A percentile compares a stretch with the other conserved stretches of the same genome.
phyloP scores from a whole-genome alignment of 371 early-diverging fungal genomes.

The Chytridium lagenaria region DNA sequence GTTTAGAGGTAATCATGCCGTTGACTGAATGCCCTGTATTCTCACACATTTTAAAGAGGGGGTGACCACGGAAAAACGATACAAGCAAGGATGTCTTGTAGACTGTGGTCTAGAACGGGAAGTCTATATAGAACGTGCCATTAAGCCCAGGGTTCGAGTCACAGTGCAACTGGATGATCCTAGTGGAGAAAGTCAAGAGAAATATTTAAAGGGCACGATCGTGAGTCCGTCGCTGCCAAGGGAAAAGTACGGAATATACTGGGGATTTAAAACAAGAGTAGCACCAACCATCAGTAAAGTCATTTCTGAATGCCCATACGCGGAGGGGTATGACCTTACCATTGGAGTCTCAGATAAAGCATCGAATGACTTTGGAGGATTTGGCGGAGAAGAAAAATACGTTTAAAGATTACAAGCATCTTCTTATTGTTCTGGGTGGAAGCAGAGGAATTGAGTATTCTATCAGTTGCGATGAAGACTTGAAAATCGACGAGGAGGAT shows the following conservation, averaged over 20 bases:
- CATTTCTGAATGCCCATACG: slow-evolving; percentile 65
- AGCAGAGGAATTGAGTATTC: slow-evolving; percentile 71
- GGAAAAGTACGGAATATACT: slow-evolving; percentile 71
- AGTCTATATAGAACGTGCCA: slow-evolving; percentile 53
- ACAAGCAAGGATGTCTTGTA: slow-evolving; percentile 58
- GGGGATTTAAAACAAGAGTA: slow-evolving; percentile 76
- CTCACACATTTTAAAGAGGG: slow-evolving; percentile 42
- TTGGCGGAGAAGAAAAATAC: slow-evolving; percentile 31
- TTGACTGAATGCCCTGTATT: slow-evolving; percentile 39
- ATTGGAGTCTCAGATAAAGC: slow-evolving; percentile 74
- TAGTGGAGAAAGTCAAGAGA: neutral
- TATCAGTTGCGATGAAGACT: slow-evolving; percentile 72
- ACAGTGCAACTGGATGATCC: slow-evolving; percentile 69
- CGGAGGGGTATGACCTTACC: slow-evolving; percentile 73
- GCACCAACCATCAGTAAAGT: slow-evolving; percentile 68
- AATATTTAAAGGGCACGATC: slow-evolving; percentile 57
- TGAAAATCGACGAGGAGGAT: slow-evolving; percentile 67
- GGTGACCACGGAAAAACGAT: slow-evolving; percentile 25
- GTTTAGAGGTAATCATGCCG: slow-evolving; percentile 73
- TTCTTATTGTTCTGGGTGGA: slow-evolving; percentile 75
- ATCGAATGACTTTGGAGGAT: slow-evolving; percentile 32
- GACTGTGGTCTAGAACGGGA: slow-evolving; percentile 62
- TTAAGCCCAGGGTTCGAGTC: slow-evolving; percentile 71
- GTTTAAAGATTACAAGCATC: slow-evolving; percentile 55
- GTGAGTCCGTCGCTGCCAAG: slow-evolving; percentile 70